Conservation (phyloP, 306 rosid species). For the Acacia acuminata region DNA sequence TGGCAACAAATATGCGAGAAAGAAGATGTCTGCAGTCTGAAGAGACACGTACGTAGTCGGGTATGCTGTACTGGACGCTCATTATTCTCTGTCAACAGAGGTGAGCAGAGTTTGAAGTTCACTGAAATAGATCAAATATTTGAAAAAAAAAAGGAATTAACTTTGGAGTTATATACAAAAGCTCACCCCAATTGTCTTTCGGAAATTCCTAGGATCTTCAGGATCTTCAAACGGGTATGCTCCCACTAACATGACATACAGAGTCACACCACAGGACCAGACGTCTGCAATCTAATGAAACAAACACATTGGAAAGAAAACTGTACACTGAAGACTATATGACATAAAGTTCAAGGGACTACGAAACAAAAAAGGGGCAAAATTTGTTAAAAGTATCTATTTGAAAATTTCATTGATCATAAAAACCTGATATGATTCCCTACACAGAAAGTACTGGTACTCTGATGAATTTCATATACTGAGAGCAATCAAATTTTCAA, state of each 20-base stretch:
- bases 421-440: background rate
- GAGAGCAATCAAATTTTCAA: too few species aligned
- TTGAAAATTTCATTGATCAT: background rate
- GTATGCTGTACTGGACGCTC: slow-evolving; percentile 87
- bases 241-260: slow-evolving; percentile 96
- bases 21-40: slow-evolving; percentile 80
- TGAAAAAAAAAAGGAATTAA: background rate
- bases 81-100: slow-evolving; percentile 72
- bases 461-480: too few species aligned
- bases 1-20: slow-evolving; percentile 78
- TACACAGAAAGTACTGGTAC: too few species aligned
- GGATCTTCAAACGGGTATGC: slow-evolving; percentile 99
- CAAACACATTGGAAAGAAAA: slow-evolving; percentile 20
- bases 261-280: slow-evolving; percentile 98
- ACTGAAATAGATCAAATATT: background rate
- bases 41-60: slow-evolving; percentile 91
- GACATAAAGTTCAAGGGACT: background rate
- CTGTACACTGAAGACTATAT: background rate
- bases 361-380: background rate
- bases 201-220: slow-evolving; percentile 92
- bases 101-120: slow-evolving; percentile 22
- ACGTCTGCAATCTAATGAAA: slow-evolving; percentile 86
- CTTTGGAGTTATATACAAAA: slow-evolving; percentile 18
- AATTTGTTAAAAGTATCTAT: background rate
- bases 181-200: slow-evolving; percentile 90